Conservation (phyloP, 306 rosid species). For the Sechiopsis laciniata region DNA sequence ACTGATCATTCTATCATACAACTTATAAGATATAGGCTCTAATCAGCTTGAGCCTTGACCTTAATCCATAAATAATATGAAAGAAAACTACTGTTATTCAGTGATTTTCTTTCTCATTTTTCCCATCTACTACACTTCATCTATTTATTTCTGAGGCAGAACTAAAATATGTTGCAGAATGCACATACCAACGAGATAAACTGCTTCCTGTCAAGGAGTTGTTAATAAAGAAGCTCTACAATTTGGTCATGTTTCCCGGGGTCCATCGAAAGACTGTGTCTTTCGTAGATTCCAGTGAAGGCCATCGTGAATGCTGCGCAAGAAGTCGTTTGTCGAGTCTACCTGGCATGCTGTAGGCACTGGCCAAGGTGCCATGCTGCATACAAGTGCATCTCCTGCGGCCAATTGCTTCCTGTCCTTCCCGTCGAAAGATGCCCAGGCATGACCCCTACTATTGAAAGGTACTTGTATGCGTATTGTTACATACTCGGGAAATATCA, state of each 20-base stretch:
- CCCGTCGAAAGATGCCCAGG: conserved; percentile 97
- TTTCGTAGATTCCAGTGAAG: conserved; percentile 96
- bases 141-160: not conserved
- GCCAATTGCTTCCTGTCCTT: conserved; percentile 73
- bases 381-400: conserved; percentile 88
- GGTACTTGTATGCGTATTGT: conserved; percentile 82
- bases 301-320: conserved; percentile 84
- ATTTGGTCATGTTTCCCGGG: conserved; percentile 39
- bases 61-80: conserved; percentile 1
- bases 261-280: conserved; percentile 74
- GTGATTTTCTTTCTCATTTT: not conserved
- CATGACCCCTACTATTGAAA: conserved; percentile 75
- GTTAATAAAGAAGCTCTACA: not conserved
- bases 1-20: not conserved
- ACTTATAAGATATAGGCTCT: conserved; percentile 3
- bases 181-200: not conserved
- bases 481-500: conserved; percentile 86
- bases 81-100: conserved; percentile 14
- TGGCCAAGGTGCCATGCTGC: conserved; percentile 99
- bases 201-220: not conserved
- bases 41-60: conserved; percentile 4
- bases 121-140: not conserved
- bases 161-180: not conserved
- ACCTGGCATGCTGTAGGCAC: conserved; percentile 84
- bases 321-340: conserved; percentile 84